Conservation (phyloP, 2,329 filamentous ascomycete genomes). For the Nectriaceae sp. region DNA sequence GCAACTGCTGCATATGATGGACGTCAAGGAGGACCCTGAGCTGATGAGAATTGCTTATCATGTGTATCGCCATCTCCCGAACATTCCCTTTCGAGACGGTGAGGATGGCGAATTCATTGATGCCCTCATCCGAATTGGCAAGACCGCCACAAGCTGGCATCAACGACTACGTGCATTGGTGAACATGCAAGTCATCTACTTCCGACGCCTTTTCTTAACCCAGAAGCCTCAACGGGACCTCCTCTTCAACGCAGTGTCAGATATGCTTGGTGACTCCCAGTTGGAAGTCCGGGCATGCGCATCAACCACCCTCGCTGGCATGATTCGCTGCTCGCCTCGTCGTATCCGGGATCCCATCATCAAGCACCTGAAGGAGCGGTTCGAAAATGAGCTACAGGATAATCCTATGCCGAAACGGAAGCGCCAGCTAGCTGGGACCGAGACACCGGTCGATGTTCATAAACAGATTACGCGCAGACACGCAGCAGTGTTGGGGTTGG, state of each 20-base stretch:
- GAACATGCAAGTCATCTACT: conserved; percentile 99
- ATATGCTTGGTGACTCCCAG: conserved; percentile 89
- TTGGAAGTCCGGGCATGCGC: conserved; percentile 93
- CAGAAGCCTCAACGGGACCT: conserved; percentile 71
- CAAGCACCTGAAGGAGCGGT: conserved; percentile 72
- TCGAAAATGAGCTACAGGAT: conserved; percentile 73
- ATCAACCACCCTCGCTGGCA: conserved; percentile 89
- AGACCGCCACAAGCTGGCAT: conserved; percentile 85
- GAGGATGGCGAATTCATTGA: conserved; percentile 85
- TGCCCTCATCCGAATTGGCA: conserved; percentile 84
- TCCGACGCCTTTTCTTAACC: conserved; percentile 90
- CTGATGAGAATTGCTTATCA: conserved; percentile 93
- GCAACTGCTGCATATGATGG: conserved; percentile 98
- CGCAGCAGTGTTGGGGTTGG: conserved; percentile 87
- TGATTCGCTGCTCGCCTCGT: conserved; percentile 93
- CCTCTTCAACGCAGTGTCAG: conserved; percentile 89
- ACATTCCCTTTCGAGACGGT: conserved; percentile 86
- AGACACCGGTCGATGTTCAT: conserved; percentile 70
- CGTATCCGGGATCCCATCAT: conserved; percentile 79
- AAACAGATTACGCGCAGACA: conserved; percentile 81
- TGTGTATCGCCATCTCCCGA: conserved; percentile 93
- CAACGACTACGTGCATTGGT: conserved; percentile 92
- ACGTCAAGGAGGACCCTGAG: conserved; percentile 97
- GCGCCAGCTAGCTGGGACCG: conserved; percentile 61
- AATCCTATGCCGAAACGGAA: conserved; percentile 85